Percentiles rank a stretch among this genome's conserved stretches.
phyloP scores from a whole-genome alignment of 2,329 filamentous ascomycete species.

The Fusarium xyrophilum region DNA sequence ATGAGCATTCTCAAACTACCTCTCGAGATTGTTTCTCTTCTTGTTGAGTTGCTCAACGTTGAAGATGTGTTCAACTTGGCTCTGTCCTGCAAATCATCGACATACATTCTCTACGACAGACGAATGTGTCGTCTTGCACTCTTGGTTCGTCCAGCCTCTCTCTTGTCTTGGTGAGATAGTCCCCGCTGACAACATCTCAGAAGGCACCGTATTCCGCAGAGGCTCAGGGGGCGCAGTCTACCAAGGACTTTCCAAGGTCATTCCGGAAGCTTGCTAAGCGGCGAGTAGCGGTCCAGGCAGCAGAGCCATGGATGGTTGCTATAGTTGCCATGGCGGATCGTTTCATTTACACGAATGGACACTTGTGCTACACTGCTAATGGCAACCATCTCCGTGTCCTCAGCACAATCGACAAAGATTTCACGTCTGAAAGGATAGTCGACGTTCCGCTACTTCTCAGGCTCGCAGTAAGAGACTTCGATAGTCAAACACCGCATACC shows the following conservation, averaged over 20 bases:
- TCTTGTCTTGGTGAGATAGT: not conserved
- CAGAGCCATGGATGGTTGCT: slow-evolving; percentile 67
- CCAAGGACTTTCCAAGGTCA: slow-evolving; percentile 31
- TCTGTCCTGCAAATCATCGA: slow-evolving; percentile 59
- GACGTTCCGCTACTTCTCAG: slow-evolving; percentile 55
- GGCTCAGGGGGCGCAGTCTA: slow-evolving; percentile 28
- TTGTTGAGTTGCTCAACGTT: slow-evolving; percentile 61
- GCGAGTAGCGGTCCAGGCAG: slow-evolving; percentile 64
- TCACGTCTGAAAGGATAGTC: slow-evolving; percentile 61
- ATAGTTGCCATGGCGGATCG: slow-evolving; percentile 65
- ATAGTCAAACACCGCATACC: slow-evolving; percentile 49
- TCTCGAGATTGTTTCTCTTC: slow-evolving; percentile 68
- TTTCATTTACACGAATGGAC: slow-evolving; percentile 69
- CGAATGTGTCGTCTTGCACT: slow-evolving; percentile 64
- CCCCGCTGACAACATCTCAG: slow-evolving; percentile 32
- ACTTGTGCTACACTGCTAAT: slow-evolving; percentile 67
- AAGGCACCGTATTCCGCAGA: slow-evolving; percentile 36
- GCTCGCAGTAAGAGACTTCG: slow-evolving; percentile 47
- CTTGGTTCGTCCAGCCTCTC: slow-evolving; percentile 54
- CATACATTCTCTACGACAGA: slow-evolving; percentile 58
- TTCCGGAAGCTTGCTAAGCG: slow-evolving; percentile 68
- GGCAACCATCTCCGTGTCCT: slow-evolving; percentile 60
- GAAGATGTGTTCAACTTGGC: slow-evolving; percentile 66
- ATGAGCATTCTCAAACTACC: slow-evolving; percentile 56
- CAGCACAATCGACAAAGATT: slow-evolving; percentile 58